A percentile compares a stretch with the other conserved stretches of the same genome.
Evolutionary conservation across 257 asterid genomes (phyloP).

Genomic region (Solanum okadae): DNA sequence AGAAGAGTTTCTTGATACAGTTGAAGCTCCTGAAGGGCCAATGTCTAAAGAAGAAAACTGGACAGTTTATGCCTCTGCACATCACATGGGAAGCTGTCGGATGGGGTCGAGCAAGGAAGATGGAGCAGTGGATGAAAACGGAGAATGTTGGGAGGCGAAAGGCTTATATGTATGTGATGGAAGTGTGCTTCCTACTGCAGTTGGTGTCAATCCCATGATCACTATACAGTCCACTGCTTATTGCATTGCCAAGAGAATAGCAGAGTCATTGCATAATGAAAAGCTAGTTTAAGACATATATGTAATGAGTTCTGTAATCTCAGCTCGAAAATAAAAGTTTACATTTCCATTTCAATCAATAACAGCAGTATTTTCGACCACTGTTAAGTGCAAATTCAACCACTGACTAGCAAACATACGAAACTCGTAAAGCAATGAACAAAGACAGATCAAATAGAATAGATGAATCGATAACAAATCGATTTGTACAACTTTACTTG

Average conservation of each 20-base stretch:
- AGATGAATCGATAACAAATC: neutral
- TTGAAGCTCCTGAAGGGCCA: conserved; percentile 49
- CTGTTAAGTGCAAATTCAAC: neutral
- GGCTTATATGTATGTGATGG: conserved; percentile 80
- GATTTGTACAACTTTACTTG: neutral
- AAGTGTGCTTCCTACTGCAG: conserved; percentile 68
- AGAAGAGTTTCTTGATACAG: conserved; percentile 63
- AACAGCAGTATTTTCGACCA: neutral
- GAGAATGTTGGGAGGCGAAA: conserved; percentile 88
- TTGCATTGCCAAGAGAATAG: conserved; percentile 58
- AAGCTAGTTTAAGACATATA: neutral
- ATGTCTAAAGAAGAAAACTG: conserved; percentile 38
- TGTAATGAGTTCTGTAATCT: neutral
- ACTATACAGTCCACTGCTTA: conserved; percentile 78
- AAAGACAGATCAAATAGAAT: neutral
- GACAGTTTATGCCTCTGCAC: conserved; percentile 69
- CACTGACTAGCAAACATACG: neutral
- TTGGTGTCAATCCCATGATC: conserved; percentile 90
- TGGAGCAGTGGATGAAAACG: conserved; percentile 71
- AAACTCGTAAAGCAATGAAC: neutral
- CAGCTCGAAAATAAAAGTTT: neutral
- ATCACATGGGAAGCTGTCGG: conserved; percentile 88
- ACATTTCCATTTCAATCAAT: neutral
- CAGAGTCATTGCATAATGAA: conserved; percentile 12
- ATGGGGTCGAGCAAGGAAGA: conserved; percentile 60